These are phyloP conservation scores for Neurospora terricola DNA, from an alignment of 495 filamentous ascomycete species.

Conservation along the genomic window DNA sequence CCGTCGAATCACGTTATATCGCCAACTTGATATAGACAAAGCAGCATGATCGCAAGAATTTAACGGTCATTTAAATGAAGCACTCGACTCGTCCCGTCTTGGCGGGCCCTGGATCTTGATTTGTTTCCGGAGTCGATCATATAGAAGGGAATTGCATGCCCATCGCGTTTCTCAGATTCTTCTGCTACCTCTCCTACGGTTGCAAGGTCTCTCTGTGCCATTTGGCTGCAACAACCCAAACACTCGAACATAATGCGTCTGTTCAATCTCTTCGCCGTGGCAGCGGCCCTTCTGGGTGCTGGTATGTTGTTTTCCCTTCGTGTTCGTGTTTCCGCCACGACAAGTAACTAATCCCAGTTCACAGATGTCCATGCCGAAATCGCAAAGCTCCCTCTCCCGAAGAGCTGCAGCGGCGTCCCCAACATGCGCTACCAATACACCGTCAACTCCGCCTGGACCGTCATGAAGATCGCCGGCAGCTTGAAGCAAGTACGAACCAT, in stretches of 20 bases:
- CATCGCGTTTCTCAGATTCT: neutral
- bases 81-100: slow-evolving; percentile 6
- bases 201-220: neutral
- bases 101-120: neutral
- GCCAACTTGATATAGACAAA: neutral
- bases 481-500: slow-evolving; percentile 47
- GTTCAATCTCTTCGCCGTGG: slow-evolving; percentile 5
- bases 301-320: slow-evolving; percentile 5
- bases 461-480: slow-evolving; percentile 44
- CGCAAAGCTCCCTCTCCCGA: slow-evolving; percentile 19
- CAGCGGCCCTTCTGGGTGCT: slow-evolving; percentile 16
- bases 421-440: slow-evolving; percentile 25
- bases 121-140: neutral
- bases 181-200: neutral
- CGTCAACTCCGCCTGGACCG: slow-evolving; percentile 45
- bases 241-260: slow-evolving; percentile 14
- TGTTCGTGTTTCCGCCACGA: neutral
- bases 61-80: neutral
- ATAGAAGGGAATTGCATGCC: slow-evolving; percentile 1
- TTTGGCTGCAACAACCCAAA: neutral
- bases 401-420: slow-evolving; percentile 24
- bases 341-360: neutral
- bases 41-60: neutral
- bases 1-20: neutral
- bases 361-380: slow-evolving; percentile 11